Evolutionary conservation across 164 flowering plant genomes (phyloP), one percentile per base, ranked within the genome.

Genomic region (Chimonanthus salicifolius): DNA sequence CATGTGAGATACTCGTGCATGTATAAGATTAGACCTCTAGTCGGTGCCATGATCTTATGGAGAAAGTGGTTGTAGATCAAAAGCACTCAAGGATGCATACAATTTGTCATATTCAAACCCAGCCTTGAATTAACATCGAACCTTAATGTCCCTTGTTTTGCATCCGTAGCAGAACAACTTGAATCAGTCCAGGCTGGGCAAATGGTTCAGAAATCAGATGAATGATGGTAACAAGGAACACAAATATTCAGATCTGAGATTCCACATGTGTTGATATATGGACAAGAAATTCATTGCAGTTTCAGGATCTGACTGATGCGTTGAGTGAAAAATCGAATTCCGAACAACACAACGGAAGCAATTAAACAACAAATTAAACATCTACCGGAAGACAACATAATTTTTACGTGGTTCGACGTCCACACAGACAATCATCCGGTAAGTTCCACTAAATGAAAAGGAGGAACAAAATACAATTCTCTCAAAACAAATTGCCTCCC

Each of bases 201-300:
- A 68, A 68, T 95, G 98, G 99, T 87, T 93, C 75, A 88, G 98
- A 84, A 88, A 88, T 78, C 93, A 88, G 68, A 50, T 91, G 54
- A 83, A 87, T 76, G 82, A 80, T 47, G 76, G 69, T 67, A 58
- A 54, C 64, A 51, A 20, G 20, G 68, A 49, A 51, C 75, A 71
- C 54, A 79, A 76, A 58, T 75, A 69, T 45, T 65, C 82, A 60
- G 77, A 76, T 74, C 68, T 81, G 33, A 89, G 88, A 74, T 72
- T 91, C 16, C 83, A 89, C 81, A 85, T 81, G 51, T 93, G 98
- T 78, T 88, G 99, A 4, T 83, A 83, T 79, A 88, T 93, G 94
- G 99, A 95, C 80, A 98, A 95, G 83, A 85, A 91, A 18, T 85
- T 91, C 75, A 75, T 91, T 71, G 88, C 90, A 5, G 78, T 92